Evolutionary conservation across 2,329 filamentous ascomycete genomes (phyloP), one percentile per base, ranked within the genome.

Genomic region (Xylaria sp.): DNA sequence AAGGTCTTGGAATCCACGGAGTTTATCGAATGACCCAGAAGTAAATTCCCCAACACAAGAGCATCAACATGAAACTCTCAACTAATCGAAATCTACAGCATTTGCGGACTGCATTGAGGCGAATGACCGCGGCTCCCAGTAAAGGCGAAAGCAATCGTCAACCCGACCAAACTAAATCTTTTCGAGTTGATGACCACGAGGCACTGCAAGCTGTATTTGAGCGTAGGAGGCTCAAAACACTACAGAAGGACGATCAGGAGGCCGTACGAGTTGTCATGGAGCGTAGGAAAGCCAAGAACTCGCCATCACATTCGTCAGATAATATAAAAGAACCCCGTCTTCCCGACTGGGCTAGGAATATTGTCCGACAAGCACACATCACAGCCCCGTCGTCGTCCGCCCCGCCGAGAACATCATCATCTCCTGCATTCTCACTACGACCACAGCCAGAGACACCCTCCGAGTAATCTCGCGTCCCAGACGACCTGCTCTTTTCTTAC

Each of bases 281-380:
- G 45, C 71, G 66, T 45, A 73, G 73, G 53, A 72, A 71, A 43
- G 61, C 72, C 10, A 74, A 70, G 23, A 59, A 69, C 10, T 69
- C 64, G 25, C 68, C 71, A 23, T 67, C 65, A 13, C 55, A 61
- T 23, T 32, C 59, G 20, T 60, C 59, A 48, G 62, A 52, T 66
- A 36, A 10, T 56, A 13, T 12, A 28, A 75, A 72, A 50, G 67
- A 69, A 4, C 72, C 71, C 58, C 71, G 71, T 53, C 72, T 77
- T 23, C 76, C 75, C 18, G 45, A n/a, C 32, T 77, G 76, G 76
- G 76, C 76, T 56, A 70, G 50, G 25, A 58, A 73, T 39, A 70
- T 76, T 25, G 68, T 76, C 30, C 60, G 68, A 25, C 69, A 71
- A 64, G 69, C 69, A 28, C 70, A 70, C 23, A 70, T 70, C 30